Evolutionary conservation across 805 yeast genomes (phyloP).

Genomic region (Myxozyma vanderwaltii): DNA sequence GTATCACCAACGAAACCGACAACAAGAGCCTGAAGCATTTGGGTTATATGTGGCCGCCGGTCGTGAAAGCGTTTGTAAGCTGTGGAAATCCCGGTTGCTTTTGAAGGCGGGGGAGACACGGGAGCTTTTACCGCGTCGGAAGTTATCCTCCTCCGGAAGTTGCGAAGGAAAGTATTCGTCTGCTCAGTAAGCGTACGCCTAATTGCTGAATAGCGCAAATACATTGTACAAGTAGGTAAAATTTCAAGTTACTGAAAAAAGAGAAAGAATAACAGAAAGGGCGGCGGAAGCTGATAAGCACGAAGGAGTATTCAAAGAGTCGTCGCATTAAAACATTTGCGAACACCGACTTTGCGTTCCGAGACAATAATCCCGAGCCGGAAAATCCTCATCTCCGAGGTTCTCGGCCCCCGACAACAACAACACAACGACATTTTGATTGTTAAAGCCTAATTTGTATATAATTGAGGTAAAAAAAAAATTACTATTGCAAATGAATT

Average conservation of each 20-base stretch:
- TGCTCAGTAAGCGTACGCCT: slow-evolving; percentile 6
- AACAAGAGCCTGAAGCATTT: slow-evolving; percentile 20
- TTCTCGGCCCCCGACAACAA: too few relatives aligned
- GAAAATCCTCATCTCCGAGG: too few relatives aligned
- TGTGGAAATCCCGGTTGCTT: background rate
- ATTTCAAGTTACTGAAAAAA: too few relatives aligned
- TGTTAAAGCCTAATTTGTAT: too few relatives aligned
- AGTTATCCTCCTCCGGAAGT: slow-evolving; percentile 2
- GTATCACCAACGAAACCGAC: slow-evolving; percentile 24
- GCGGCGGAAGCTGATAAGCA: too few relatives aligned
- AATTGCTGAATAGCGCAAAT: slow-evolving; percentile 7
- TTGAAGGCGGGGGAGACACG: background rate
- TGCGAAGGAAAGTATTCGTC: background rate
- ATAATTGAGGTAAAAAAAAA: too few relatives aligned
- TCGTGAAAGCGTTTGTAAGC: slow-evolving; percentile 27
- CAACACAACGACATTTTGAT: too few relatives aligned
- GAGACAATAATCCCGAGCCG: background rate
- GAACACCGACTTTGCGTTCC: background rate
- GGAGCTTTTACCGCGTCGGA: background rate
- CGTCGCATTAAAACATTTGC: too few relatives aligned
- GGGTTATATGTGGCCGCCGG: slow-evolving; percentile 28
- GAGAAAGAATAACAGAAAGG: too few relatives aligned
- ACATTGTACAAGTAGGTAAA: too few relatives aligned
- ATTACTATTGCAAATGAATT: too few relatives aligned
- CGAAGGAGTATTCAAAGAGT: too few relatives aligned